These are phyloP conservation scores for Teratosphaeria destructans DNA, from an alignment of 2,329 filamentous ascomycete species.

Conservation along the genomic window DNA sequence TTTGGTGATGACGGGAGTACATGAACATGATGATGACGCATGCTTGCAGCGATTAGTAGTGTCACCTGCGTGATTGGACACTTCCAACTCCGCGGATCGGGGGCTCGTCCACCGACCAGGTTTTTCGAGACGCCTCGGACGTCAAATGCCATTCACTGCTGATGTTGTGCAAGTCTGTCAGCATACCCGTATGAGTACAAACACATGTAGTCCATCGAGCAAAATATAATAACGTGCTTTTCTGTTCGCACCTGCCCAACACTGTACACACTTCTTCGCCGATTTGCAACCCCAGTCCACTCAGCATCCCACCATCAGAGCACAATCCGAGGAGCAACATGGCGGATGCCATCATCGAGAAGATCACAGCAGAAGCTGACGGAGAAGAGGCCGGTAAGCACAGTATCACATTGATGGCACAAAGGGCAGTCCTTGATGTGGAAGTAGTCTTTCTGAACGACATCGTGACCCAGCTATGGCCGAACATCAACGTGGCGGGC, in stretches of 20 bases:
- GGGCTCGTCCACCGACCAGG: neutral
- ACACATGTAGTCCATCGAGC: neutral
- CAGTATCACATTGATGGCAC: neutral
- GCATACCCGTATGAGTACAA: neutral
- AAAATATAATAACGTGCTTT: neutral
- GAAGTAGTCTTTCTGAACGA: constrained; percentile 37
- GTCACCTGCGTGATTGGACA: neutral
- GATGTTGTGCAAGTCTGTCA: neutral
- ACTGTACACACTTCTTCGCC: neutral
- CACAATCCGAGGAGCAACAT: neutral
- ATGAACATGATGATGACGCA: neutral
- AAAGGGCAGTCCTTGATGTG: neutral
- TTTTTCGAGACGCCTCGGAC: neutral
- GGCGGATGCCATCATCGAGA: constrained; percentile 28
- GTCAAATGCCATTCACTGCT: neutral
- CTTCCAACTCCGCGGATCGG: neutral
- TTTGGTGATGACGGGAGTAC: no score
- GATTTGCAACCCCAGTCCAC: neutral
- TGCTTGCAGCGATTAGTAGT: neutral
- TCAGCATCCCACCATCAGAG: neutral
- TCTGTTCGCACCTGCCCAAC: neutral
- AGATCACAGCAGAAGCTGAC: constrained; percentile 32
- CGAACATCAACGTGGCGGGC: constrained; percentile 38
- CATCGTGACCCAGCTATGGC: constrained; percentile 39
- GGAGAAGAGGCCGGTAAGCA: constrained; percentile 29